Evolutionary conservation across 257 asterid species (phyloP).

Genomic region (Solanum ahanhuiri): DNA sequence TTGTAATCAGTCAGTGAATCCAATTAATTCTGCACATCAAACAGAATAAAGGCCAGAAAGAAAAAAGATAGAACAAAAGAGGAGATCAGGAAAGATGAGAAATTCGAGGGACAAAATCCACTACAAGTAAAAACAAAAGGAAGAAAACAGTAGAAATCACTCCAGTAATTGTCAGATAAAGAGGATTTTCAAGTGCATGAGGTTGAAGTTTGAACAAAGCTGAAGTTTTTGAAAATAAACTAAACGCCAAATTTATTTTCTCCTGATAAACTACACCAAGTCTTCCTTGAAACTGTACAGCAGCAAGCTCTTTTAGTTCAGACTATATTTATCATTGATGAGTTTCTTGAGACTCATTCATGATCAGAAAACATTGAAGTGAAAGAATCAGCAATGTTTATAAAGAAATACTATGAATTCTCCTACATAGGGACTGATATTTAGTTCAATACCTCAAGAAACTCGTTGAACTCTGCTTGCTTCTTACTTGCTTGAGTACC

Average conservation of each 20-base stretch:
- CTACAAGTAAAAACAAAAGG: not conserved
- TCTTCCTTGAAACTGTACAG: not conserved
- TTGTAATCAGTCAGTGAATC: not conserved
- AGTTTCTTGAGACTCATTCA: not conserved
- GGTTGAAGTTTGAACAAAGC: not conserved
- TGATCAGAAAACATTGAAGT: not conserved
- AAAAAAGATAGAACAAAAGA: not conserved
- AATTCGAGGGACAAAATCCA: not conserved
- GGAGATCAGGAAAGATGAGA: not conserved
- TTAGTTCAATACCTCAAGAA: slow-evolving; percentile 55
- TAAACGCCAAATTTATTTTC: not conserved
- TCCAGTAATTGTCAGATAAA: not conserved
- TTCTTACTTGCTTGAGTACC: slow-evolving; percentile 73
- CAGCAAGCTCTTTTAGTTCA: not conserved
- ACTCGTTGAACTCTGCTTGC: slow-evolving; percentile 90
- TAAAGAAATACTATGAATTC: not conserved
- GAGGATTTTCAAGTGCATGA: not conserved
- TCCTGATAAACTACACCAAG: not conserved
- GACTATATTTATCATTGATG: not conserved
- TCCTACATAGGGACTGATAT: not conserved
- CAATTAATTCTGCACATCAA: not conserved
- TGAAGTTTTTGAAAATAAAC: not conserved
- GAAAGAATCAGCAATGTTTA: not conserved
- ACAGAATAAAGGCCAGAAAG: not conserved
- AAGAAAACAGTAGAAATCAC: not conserved